These are phyloP conservation scores for Cryptococcus wingfieldii DNA, from an alignment of 1,284 basidiomycete genomes.

Conservation along the genomic window DNA sequence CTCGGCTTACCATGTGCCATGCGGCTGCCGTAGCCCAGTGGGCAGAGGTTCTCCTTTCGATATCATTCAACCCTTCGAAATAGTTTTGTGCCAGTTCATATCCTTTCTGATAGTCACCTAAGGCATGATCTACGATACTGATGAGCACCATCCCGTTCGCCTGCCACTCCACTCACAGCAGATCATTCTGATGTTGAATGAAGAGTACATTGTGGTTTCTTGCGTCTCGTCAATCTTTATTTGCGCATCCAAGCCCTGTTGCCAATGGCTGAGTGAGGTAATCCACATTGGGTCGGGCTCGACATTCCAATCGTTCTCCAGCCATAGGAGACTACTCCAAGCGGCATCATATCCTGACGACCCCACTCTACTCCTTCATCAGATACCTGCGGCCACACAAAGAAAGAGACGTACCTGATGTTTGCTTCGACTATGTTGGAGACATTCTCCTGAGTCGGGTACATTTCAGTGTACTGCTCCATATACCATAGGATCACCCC, in stretches of 20 bases:
- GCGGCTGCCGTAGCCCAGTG: slow-evolving; percentile 41
- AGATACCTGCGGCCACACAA: neutral
- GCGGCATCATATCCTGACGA: slow-evolving; percentile 30
- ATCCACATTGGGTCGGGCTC: slow-evolving; percentile 37
- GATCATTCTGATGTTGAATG: slow-evolving; percentile 36
- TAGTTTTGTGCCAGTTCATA: slow-evolving; percentile 32
- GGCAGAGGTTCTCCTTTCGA: slow-evolving; percentile 32
- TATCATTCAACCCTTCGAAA: slow-evolving; percentile 35
- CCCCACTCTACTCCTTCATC: neutral
- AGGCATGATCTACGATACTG: slow-evolving; percentile 27
- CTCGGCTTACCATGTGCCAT: slow-evolving; percentile 37
- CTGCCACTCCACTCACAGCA: slow-evolving; percentile 23
- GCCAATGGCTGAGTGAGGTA: slow-evolving; percentile 37
- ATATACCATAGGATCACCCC: slow-evolving; percentile 36
- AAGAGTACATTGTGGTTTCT: slow-evolving; percentile 23
- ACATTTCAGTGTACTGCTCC: slow-evolving; percentile 24
- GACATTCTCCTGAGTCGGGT: slow-evolving; percentile 24
- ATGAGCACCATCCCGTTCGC: neutral
- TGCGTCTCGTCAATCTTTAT: slow-evolving; percentile 20
- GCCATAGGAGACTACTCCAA: slow-evolving; percentile 32
- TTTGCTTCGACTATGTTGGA: slow-evolving; percentile 30
- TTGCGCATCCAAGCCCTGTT: slow-evolving; percentile 27
- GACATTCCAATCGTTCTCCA: slow-evolving; percentile 26
- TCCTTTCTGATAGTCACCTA: slow-evolving; percentile 33
- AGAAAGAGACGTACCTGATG: slow-evolving; percentile 21